Base-by-base conservation (phyloP, 306 rosid genomes). In the Ziziphus jujuba region DNA sequence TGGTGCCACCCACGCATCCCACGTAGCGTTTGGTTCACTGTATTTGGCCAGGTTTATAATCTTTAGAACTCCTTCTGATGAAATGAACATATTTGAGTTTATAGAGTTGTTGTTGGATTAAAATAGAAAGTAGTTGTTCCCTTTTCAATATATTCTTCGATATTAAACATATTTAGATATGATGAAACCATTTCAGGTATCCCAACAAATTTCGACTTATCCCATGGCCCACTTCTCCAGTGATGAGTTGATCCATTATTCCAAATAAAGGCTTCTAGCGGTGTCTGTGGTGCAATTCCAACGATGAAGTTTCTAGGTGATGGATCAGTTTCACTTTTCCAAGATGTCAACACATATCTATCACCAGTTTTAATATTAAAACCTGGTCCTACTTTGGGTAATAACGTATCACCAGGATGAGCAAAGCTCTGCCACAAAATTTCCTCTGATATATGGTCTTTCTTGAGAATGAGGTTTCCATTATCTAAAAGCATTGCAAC, bases 181-280 rank as follows among this genome's bases (percentile, higher is more conserved):
- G 65, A 72, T 28, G 70, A n/a, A 45, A 57, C 16, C 86, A 80
- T 80, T 0, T 4, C 16, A 0, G 81, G 79, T 5, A 79, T 1
- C n/a, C 93, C 87, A 2, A 80, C 36, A 21, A 84, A 87, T 56
- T 73, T 34, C 10, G 81, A 40, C 25, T 73, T 72, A 52, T 81
- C 84, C 90, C 90, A 87, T 2, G 86, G 87, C 16, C 90, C 89
- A 25, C 79, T 79, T 44, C 89, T 77, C 89, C 85, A 84, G 31
- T 50, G 61, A 21, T 79, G 89, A 0, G 22, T 59, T 34, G 72
- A 64, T 15, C 58, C 68, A 51, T 81, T 44, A 0, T 5, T 20
- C 88, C 84, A 79, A 5, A 84, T 14, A 28, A 79, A 75, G 14
- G 70, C 35, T 43, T 86, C 80, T 7, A 84, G 72, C 14, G 76